Conservation (phyloP, 495 filamentous ascomycete genomes). For the Lophiotrema nucula region DNA sequence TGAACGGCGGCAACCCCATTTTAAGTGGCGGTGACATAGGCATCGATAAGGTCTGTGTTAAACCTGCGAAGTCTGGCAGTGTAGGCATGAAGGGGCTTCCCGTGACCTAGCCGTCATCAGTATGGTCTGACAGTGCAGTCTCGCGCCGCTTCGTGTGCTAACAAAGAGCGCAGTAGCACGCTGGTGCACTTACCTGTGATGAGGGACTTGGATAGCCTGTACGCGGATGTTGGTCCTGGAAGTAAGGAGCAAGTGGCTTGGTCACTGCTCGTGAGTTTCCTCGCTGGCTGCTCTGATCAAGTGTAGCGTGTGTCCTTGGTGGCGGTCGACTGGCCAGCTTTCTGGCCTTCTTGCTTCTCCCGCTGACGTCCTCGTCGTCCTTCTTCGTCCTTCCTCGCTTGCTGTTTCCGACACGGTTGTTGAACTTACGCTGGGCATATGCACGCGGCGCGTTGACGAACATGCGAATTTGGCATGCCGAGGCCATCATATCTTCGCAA, state of each 20-base stretch:
- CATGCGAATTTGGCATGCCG: conserved; percentile 23
- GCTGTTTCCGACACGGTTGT: conserved; percentile 19
- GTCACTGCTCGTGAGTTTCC: neutral
- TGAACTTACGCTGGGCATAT: conserved; percentile 15
- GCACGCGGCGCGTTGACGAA: conserved; percentile 28
- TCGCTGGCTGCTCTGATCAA: neutral
- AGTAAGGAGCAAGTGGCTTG: neutral
- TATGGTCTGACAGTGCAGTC: too few relatives aligned
- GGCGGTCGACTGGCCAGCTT: neutral
- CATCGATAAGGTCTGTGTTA: too few relatives aligned
- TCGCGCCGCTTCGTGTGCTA: too few relatives aligned
- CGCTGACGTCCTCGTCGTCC: neutral
- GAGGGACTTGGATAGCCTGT: neutral
- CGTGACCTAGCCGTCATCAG: too few relatives aligned
- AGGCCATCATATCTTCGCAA: conserved; percentile 29
- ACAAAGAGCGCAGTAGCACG: neutral
- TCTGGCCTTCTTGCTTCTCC: neutral
- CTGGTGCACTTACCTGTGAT: neutral
- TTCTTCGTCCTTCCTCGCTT: conserved; percentile 14
- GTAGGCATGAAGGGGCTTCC: too few relatives aligned
- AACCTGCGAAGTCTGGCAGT: too few relatives aligned
- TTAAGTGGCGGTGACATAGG: too few relatives aligned
- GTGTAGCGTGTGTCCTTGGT: neutral
- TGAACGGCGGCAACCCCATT: too few relatives aligned
- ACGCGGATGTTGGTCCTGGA: neutral